phyloP scores from a whole-genome alignment of 2,329 filamentous ascomycete genomes.

The Aspergillus glaucus region DNA sequence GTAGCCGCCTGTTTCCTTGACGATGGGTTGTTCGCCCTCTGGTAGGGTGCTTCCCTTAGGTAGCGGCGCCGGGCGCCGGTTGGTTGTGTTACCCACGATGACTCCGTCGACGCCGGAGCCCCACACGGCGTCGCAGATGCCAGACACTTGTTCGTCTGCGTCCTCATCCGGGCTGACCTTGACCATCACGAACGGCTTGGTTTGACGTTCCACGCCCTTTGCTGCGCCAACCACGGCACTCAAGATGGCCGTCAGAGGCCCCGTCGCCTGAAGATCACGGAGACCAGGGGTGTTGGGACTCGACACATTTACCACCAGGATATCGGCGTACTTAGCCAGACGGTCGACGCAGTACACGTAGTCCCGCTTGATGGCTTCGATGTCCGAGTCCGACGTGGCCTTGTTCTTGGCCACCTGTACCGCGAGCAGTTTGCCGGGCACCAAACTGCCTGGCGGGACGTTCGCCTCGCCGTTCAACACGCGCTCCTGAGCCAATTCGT shows the following conservation, averaged over 20 bases:
- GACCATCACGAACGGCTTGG: constrained; percentile 82
- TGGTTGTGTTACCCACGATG: constrained; percentile 96
- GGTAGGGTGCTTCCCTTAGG: constrained; percentile 62
- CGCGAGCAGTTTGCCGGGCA: constrained; percentile 67
- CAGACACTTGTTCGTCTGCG: constrained; percentile 72
- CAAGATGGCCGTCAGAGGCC: constrained; percentile 74
- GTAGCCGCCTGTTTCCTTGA: constrained; percentile 78
- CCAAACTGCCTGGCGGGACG: constrained; percentile 77
- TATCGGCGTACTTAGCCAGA: constrained; percentile 82
- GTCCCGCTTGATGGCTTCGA: constrained; percentile 68
- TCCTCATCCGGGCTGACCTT: constrained; percentile 98
- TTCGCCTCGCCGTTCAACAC: constrained; percentile 70
- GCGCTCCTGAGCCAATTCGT: constrained; percentile 58
- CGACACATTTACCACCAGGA: constrained; percentile 96
- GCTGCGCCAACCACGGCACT: constrained; percentile 77
- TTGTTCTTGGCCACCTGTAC: constrained; percentile 99
- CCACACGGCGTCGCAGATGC: constrained; percentile 81
- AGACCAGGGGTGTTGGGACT: constrained; percentile 93
- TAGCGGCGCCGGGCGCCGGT: constrained; percentile 65
- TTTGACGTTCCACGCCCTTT: constrained; percentile 59
- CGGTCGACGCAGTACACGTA: constrained; percentile 86
- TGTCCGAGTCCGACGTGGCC: constrained; percentile 74
- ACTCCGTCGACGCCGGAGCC: constrained; percentile 84
- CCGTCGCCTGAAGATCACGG: constrained; percentile 75
- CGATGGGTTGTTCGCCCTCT: constrained; percentile 57